Conservation (phyloP, 2,329 filamentous ascomycete genomes). For the Colletotrichum lentis region DNA sequence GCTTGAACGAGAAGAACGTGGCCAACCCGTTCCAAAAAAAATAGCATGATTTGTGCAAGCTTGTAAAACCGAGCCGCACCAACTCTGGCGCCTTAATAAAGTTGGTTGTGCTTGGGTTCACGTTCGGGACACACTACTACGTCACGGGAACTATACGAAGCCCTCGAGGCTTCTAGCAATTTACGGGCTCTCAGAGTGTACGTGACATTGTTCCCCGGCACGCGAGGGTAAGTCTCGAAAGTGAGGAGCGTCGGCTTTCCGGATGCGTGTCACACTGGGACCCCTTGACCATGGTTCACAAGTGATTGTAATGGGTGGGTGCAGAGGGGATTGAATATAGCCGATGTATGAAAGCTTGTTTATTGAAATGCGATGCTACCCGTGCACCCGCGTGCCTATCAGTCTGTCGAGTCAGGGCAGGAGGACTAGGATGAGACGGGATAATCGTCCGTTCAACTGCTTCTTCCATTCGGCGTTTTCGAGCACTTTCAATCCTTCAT, state of each 20-base stretch:
- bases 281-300: background rate
- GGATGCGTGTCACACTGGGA: conserved; percentile 40
- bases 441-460: background rate
- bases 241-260: conserved; percentile 57
- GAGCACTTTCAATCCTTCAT: background rate
- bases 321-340: background rate
- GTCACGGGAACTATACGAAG: background rate
- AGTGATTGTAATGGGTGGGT: background rate
- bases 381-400: no score
- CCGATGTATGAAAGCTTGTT: conserved; percentile 10
- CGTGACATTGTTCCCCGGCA: conserved; percentile 57
- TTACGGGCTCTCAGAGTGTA: conserved; percentile 47
- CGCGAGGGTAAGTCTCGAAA: conserved; percentile 64
- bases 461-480: background rate
- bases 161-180: background rate
- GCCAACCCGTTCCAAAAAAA: no score
- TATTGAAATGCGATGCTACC: background rate
- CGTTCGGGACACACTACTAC: no score
- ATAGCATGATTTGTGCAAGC: no score
- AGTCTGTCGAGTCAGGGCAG: no score
- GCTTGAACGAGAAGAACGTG: no score
- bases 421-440: no score
- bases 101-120: no score
- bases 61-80: no score
- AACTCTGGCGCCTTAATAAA: no score